Percentiles rank a stretch among this genome's conserved stretches.
These are phyloP conservation scores for Pseudocercospora crystallina DNA, from an alignment of 2,329 filamentous ascomycete genomes.

Conservation along the genomic window DNA sequence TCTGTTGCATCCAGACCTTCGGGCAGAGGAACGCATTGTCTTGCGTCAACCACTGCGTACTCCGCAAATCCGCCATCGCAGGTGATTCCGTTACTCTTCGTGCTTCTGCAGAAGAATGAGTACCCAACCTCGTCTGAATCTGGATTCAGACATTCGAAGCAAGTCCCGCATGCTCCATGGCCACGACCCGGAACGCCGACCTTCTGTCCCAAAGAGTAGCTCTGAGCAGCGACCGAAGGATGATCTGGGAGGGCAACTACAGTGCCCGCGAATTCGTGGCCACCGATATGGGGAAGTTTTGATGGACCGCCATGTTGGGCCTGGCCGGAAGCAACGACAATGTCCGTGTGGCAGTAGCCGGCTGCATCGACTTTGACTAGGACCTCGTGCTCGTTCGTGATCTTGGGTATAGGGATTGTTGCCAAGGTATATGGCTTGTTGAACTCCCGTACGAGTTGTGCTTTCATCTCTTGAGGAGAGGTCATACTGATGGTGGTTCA, in stretches of 20 bases:
- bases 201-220: slow-evolving; percentile 55
- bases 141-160: no score
- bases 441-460: slow-evolving; percentile 51
- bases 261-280: slow-evolving; percentile 60
- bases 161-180: slow-evolving; percentile 56
- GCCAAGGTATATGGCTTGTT: slow-evolving; percentile 57
- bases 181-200: slow-evolving; percentile 54
- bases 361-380: slow-evolving; percentile 61
- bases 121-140: no score
- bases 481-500: no score
- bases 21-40: slow-evolving; percentile 49
- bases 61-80: slow-evolving; percentile 58
- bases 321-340: slow-evolving; percentile 54
- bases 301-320: slow-evolving; percentile 47
- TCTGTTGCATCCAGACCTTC: slow-evolving; percentile 49
- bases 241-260: slow-evolving; percentile 54
- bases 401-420: slow-evolving; percentile 49
- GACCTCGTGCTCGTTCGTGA: slow-evolving; percentile 54
- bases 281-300: slow-evolving; percentile 57
- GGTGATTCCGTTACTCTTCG: slow-evolving; percentile 53
- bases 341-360: slow-evolving; percentile 63
- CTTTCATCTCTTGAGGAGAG: slow-evolving; percentile 49
- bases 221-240: slow-evolving; percentile 35
- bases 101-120: slow-evolving; percentile 51
- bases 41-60: slow-evolving; percentile 53